A percentile compares a stretch with the other conserved stretches of the same genome.
Evolutionary conservation across 2,329 filamentous ascomycete species (phyloP).

Genomic region (Sporothrix humicola): DNA sequence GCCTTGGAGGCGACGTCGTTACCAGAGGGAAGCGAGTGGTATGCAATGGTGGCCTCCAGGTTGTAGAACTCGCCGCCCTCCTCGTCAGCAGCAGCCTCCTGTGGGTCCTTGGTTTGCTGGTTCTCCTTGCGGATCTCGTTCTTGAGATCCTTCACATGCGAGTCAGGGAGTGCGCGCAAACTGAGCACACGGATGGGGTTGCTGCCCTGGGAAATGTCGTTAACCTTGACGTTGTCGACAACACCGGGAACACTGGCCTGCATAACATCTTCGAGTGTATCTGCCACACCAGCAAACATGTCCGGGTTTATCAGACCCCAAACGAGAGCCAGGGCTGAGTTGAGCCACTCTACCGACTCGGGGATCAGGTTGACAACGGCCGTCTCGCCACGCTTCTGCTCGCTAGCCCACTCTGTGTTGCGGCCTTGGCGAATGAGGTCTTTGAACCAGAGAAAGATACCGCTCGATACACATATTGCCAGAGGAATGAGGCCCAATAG

Average conservation of each 20-base stretch:
- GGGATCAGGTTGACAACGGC: constrained; percentile 88
- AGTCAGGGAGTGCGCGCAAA: constrained; percentile 82
- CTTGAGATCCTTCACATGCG: constrained; percentile 80
- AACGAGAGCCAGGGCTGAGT: constrained; percentile 79
- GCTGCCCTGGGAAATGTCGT: constrained; percentile 91
- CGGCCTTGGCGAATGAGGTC: constrained; percentile 82
- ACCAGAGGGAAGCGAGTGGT: constrained; percentile 80
- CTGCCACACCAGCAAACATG: constrained; percentile 90
- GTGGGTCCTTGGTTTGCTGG: constrained; percentile 78
- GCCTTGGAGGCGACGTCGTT: constrained; percentile 78
- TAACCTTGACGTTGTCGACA: constrained; percentile 92
- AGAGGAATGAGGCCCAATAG: constrained; percentile 79
- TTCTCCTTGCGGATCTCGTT: constrained; percentile 79
- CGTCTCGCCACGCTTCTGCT: constrained; percentile 82
- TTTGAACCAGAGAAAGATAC: constrained; percentile 87
- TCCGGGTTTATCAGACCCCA: constrained; percentile 96
- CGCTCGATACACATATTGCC: constrained; percentile 72
- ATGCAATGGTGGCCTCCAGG: constrained; percentile 86
- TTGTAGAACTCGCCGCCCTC: constrained; percentile 94
- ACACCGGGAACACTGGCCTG: constrained; percentile 89
- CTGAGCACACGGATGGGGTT: constrained; percentile 90
- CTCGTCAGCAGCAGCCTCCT: constrained; percentile 86
- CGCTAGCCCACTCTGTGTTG: constrained; percentile 85
- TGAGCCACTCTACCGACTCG: constrained; percentile 96
- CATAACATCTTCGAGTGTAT: constrained; percentile 95